Conservation (phyloP, 805 yeast genomes). For the Saccharomycopsis synnaedendra region DNA sequence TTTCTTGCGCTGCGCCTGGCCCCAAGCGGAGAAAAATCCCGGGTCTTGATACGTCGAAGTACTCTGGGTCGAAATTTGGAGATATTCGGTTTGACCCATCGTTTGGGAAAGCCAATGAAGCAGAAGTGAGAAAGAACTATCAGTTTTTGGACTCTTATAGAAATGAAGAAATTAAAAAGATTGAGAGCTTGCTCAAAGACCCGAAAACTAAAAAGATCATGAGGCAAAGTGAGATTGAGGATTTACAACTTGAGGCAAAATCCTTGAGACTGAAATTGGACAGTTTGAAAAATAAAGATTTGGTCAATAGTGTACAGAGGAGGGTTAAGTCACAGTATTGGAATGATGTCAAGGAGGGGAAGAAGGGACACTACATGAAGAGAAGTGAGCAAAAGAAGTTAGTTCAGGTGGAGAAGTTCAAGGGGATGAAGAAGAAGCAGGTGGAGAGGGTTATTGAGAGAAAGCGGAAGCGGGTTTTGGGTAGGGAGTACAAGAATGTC, state of each 20-base stretch:
- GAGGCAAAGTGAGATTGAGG: conserved; percentile 35
- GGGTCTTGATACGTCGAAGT: conserved; percentile 24
- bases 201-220: conserved; percentile 31
- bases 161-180: conserved; percentile 52
- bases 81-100: conserved; percentile 92
- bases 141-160: conserved; percentile 81
- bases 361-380: conserved; percentile 49
- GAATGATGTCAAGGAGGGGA: conserved; percentile 38
- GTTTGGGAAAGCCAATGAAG: conserved; percentile 74
- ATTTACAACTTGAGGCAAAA: conserved; percentile 44
- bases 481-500: conserved; percentile 58
- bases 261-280: conserved; percentile 59
- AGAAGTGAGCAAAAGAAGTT: conserved; percentile 61
- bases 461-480: conserved; percentile 75
- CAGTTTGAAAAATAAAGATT: conserved; percentile 59
- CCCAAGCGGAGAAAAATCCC: conserved; percentile 30
- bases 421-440: conserved; percentile 57
- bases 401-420: conserved; percentile 68
- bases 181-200: conserved; percentile 46
- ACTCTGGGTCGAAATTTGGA: conserved; percentile 34
- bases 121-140: conserved; percentile 63
- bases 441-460: conserved; percentile 77
- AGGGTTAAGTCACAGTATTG: conserved; percentile 44
- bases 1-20: conserved; percentile 63
- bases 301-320: conserved; percentile 53